Evolutionary conservation across 1,284 basidiomycete genomes (phyloP), one percentile per base, ranked within the genome.

Genomic region (Cryptococcus sp.): DNA sequence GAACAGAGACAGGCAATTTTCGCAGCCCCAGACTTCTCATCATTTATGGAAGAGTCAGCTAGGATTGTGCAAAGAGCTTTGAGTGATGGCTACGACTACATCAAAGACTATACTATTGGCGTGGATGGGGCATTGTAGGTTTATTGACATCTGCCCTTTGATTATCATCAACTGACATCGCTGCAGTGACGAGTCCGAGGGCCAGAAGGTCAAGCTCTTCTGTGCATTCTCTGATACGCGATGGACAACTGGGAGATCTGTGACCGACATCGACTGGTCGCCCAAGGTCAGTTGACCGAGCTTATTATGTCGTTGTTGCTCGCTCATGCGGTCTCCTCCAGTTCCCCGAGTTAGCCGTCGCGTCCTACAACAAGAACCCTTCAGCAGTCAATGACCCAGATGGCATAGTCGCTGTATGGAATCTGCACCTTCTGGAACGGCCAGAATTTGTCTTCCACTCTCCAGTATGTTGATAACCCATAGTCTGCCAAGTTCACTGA

Each of bases 391-490:
- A 95, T 63, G 93, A 96, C 70, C 93, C 95, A 0, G 94, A 98
- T 67, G 96, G 96, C 2, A 86, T 98, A 50, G 96, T 96, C 11
- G 89, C 91, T 1, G 88, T 99, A 3, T 99, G 96, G 96, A 98
- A 98, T 73, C 78, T 95, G 50, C 96, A 98, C 70, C 80, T 98
- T 3, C 82, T 91, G 2, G 93, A 98, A 69, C 83, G 95, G 62
- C 95, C 96, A 18, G 96, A 99, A 75, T 98, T 97, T 66, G 84
- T 97, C 50, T 98, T 99, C 77, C 93, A 98, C 74, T 93, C 96
- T 1, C 94, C 94, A 79, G 91, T 92, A 62, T 50, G 72, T n/a
- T n/a, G n/a, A n/a, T 53, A 18, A 13, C 28, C 9, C 28, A 33
- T 33, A 33, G 28, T 33, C 4, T 33, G n/a, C n/a, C n/a, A 12